A percentile compares a stretch with the other conserved stretches of the same genome.
Conservation (phyloP, 306 rosid species). For the Cicer chorassanicum region DNA sequence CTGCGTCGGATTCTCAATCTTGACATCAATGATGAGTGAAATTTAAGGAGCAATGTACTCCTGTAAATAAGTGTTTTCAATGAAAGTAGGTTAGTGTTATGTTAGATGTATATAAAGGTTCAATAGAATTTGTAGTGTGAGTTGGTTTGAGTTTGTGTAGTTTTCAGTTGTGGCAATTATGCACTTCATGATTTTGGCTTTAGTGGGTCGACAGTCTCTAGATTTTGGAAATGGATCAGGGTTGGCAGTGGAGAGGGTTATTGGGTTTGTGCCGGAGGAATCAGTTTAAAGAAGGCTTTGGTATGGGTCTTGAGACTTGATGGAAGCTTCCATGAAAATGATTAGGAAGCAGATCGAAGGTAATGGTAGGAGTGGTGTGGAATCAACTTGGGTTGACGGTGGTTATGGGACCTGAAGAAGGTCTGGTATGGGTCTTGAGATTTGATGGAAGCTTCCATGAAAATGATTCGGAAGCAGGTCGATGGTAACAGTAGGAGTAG, state of each 20-base stretch:
- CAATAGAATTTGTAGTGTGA: conserved; percentile 53
- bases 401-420: conserved; percentile 47
- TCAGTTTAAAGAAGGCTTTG: conserved; percentile 33
- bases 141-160: conserved; percentile 49
- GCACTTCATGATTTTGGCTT: conserved; percentile 46
- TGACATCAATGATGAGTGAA: conserved; percentile 56
- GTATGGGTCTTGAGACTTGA: conserved; percentile 12
- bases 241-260: conserved; percentile 43
- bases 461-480: conserved; percentile 46
- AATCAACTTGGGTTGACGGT: conserved; percentile 41
- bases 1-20: conserved; percentile 80
- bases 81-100: conserved; percentile 38
- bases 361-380: conserved; percentile 41
- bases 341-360: conserved; percentile 45
- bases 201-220: conserved; percentile 49
- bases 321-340: conserved; percentile 42
- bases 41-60: conserved; percentile 43
- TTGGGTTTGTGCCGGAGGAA: conserved; percentile 39
- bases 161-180: conserved; percentile 45
- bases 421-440: conserved; percentile 13
- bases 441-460: conserved; percentile 41
- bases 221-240: conserved; percentile 41
- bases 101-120: conserved; percentile 57
- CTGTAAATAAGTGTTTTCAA: conserved; percentile 53
- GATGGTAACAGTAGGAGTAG: conserved; percentile 37